Base-by-base conservation (phyloP, 441 rosid genomes). In the Kokia cookei region DNA sequence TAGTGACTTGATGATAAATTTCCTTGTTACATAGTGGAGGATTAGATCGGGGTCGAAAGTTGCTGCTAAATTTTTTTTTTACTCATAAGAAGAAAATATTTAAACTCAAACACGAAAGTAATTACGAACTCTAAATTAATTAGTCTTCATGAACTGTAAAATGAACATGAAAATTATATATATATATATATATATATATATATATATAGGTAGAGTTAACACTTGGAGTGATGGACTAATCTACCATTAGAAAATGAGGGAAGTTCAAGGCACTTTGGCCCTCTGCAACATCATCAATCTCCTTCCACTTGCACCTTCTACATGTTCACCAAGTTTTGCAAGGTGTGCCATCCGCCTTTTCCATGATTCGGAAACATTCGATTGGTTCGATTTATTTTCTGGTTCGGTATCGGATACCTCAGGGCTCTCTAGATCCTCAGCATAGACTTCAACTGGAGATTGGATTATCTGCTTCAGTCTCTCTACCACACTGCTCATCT, bases 401-500 rank as follows among this genome's bases (percentile, higher is more conserved):
- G 69, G 27, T 11, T 82, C 82, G 7, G 19, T 65, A 51, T 77
- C 82, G 35, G 63, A 13, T 27, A 14, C 13, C 29, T 82, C 80
- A 4, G 51, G 51, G 71, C 57, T 65, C 58, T 74, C 78, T 29
- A 50, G 50, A 3, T 27, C 48, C 14, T 73, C 79, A 54, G 32
- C 22, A 5, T 47, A 67, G 60, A 53, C 79, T 7, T 78, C 81
- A 37, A 80, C 79, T 0, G 83, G 55, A 64, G 51, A 84, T 65
- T 83, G 83, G 13, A 83, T 75, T 70, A 89, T 83, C 78, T 85
- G 87, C 76, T 69, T 81, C 82, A 92, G 70, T 9, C 72, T 78
- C 72, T 86, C 90, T 32, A 88, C 93, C 68, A 90, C 93, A 69
- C 67, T 45, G 37, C 87, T 87, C 96, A 90, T 92, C 63, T 74